These are phyloP conservation scores for Xylariales sp. DNA, from an alignment of 2,329 filamentous ascomycete genomes.

Conservation along the genomic window DNA sequence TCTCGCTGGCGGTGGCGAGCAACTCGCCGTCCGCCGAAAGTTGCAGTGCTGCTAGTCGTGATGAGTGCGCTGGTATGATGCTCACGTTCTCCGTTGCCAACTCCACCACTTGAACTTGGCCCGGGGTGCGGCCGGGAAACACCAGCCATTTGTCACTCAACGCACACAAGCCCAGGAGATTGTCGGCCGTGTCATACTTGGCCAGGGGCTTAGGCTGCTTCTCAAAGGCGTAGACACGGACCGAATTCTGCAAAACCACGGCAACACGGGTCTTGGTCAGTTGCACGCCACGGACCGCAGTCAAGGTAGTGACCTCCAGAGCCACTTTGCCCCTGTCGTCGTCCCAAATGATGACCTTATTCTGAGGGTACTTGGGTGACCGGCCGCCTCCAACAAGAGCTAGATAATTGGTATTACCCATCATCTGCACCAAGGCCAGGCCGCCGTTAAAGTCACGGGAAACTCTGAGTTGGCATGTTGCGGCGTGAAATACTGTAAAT, in stretches of 20 bases:
- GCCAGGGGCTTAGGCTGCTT: constrained; percentile 66
- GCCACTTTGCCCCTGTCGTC: constrained; percentile 69
- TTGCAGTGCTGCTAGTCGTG: constrained; percentile 70
- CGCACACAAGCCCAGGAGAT: constrained; percentile 74
- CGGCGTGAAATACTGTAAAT: constrained; percentile 14
- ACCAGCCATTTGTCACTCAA: constrained; percentile 69
- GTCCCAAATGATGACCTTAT: constrained; percentile 94
- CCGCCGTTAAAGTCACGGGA: constrained; percentile 67
- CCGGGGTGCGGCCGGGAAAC: constrained; percentile 81
- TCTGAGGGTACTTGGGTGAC: constrained; percentile 79
- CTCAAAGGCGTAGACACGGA: constrained; percentile 76
- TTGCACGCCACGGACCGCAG: constrained; percentile 74
- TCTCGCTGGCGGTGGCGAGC: constrained; percentile 86
- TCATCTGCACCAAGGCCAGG: constrained; percentile 79
- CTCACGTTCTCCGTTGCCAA: constrained; percentile 75
- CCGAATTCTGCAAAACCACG: constrained; percentile 75
- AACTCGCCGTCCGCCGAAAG: constrained; percentile 76
- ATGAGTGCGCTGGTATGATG: constrained; percentile 88
- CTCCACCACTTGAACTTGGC: constrained; percentile 86
- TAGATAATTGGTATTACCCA: constrained; percentile 80
- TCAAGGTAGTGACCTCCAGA: constrained; percentile 75
- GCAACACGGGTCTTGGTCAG: constrained; percentile 72
- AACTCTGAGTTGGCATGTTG: constrained; percentile 3
- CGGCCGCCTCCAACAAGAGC: constrained; percentile 86
- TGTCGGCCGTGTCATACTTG: constrained; percentile 81